Evolutionary conservation across 2,329 filamentous ascomycete genomes (phyloP), one percentile per base, ranked within the genome.

Genomic region (Trichoderma atrobrunneum): DNA sequence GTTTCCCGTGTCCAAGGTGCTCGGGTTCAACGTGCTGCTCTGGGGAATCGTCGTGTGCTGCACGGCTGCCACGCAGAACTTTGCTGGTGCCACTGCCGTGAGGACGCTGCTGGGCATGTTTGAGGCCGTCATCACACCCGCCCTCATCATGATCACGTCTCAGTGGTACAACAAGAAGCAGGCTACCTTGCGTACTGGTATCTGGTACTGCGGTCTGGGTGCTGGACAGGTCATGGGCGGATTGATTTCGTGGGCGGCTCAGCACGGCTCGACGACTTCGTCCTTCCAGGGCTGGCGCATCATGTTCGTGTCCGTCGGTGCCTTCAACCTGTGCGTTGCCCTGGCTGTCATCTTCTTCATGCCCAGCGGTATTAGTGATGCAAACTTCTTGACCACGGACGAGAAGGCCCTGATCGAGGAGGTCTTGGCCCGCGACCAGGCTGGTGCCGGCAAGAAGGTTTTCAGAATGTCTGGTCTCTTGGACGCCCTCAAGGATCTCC

Each of bases 281-380:
- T 69, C 82, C 39, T 76, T 77, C 62, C 76, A 78, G 26, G 77
- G 87, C 54, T 88, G 86, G 86, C 80, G 83, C 72, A 85, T 84
- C 82, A 85, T 88, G 82, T 88, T 86, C 76, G 84, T 86, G 71
- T 78, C 87, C 30, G 82, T 87, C 0, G 86, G 87, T 2, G 71
- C 81, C 0, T 78, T 81, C 11, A 88, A 85, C 3, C 82, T 86
- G 60, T 70, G 85, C 1, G 84, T 85, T 80, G 84, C 81, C 2
- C 77, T 85, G 7, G 76, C 81, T 3, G 73, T 88, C 32, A 81
- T 83, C 66, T 74, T 81, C 56, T 76, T 83, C 26, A 81, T 88
- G 11, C 87, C 86, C 0, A 81, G 85, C 69, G 56, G 71, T 12
- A 70, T 76, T 8, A 54, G 60, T 10, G 60, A 66, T 21, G 77